Conservation (phyloP, 2,329 filamentous ascomycete genomes). For the Xylaria sp. region DNA sequence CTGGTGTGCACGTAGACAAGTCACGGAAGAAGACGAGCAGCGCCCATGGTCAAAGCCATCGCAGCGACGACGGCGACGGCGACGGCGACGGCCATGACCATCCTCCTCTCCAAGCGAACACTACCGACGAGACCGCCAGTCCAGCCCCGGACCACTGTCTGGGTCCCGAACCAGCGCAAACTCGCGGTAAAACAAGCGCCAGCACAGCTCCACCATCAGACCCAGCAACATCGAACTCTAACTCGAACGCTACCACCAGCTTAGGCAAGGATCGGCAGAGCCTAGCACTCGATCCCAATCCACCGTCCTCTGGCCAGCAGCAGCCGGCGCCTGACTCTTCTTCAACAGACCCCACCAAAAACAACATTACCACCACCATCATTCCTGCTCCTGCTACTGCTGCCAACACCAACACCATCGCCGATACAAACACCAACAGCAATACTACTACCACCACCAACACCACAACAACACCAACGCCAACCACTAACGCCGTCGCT, state of each 20-base stretch:
- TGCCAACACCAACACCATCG: constrained; percentile 14
- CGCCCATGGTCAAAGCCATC: background rate
- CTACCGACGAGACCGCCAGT: constrained; percentile 4
- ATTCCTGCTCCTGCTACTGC: constrained; percentile 35
- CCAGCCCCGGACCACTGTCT: background rate
- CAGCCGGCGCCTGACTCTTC: constrained; percentile 7
- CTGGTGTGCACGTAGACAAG: constrained; percentile 12
- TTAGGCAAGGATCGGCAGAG: constrained; percentile 53
- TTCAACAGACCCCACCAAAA: constrained; percentile 2
- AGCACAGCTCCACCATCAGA: constrained; percentile 31
- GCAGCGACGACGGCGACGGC: background rate
- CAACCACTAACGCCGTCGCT: background rate
- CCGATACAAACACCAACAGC: constrained; percentile 23
- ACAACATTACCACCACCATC: constrained; percentile 1
- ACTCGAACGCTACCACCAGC: constrained; percentile 36
- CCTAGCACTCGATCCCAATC: constrained; percentile 35
- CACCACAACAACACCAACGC: constrained; percentile 28
- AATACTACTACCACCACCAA: constrained; percentile 32
- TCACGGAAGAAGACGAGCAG: constrained; percentile 9
- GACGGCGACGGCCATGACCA: background rate
- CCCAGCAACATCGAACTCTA: constrained; percentile 27
- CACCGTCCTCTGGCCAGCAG: too few relatives aligned
- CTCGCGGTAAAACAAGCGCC: constrained; percentile 29
- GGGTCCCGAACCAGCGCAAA: constrained; percentile 14
- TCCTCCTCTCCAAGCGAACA: constrained; percentile 11